Conservation (phyloP, 169 alveolate genomes). For the Amoebophrya sp. region DNA sequence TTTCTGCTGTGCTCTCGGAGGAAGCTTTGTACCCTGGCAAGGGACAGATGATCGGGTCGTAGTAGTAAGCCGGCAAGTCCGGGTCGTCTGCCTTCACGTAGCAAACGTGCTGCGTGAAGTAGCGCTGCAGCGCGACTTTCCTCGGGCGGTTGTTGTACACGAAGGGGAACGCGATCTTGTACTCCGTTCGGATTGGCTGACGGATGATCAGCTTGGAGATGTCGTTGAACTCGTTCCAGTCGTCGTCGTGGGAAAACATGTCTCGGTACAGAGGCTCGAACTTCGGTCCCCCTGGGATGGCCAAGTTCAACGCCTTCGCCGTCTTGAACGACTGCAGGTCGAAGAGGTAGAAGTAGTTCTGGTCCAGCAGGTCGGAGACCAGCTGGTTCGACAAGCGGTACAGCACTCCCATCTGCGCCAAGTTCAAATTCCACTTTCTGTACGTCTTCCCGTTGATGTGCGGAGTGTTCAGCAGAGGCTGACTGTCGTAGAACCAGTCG, state of each 20-base stretch:
- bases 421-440: conserved; percentile 85
- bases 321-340: conserved; percentile 93
- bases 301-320: conserved; percentile 98
- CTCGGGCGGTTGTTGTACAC: conserved; percentile 96
- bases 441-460: conserved; percentile 82
- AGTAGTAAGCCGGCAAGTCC: conserved; percentile 86
- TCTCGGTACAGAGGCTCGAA: conserved; percentile 98
- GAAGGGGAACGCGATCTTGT: conserved; percentile 98
- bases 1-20: background rate
- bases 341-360: conserved; percentile 94
- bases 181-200: conserved; percentile 93
- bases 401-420: conserved; percentile 86
- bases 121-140: conserved; percentile 33
- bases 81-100: conserved; percentile 88
- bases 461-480: conserved; percentile 51
- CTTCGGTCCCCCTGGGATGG: conserved; percentile 99
- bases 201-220: conserved; percentile 91
- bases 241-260: conserved; percentile 97
- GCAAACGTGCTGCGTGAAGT: background rate
- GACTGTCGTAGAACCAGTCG: conserved; percentile 94
- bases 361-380: conserved; percentile 88
- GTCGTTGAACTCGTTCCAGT: conserved; percentile 99
- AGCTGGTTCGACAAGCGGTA: conserved; percentile 94
- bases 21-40: conserved; percentile 71
- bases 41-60: conserved; percentile 95